Percentiles rank a stretch among this genome's conserved stretches.
Conservation (phyloP, 345 rosid genomes). For the Populus nigra region DNA sequence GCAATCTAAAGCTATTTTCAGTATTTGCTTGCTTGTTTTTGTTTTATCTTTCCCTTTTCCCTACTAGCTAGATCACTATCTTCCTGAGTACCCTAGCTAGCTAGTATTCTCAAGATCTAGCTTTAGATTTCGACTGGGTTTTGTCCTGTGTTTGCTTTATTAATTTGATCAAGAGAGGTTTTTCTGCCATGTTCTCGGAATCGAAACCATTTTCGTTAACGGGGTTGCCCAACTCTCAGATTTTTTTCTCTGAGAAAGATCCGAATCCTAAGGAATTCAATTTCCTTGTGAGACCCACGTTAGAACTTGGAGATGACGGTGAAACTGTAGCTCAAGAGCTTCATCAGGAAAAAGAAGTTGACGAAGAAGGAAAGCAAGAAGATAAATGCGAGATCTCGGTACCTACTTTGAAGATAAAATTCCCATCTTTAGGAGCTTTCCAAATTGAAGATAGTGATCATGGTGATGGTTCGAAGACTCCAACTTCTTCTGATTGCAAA, state of each 20-base stretch:
- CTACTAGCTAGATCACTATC: not conserved
- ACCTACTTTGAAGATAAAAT: constrained; percentile 34
- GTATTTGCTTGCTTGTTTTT: not conserved
- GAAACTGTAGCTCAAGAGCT: constrained; percentile 23
- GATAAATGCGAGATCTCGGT: constrained; percentile 23
- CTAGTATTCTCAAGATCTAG: not conserved
- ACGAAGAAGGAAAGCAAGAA: constrained; percentile 21
- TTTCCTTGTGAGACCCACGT: constrained; percentile 32
- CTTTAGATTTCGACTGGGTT: not conserved
- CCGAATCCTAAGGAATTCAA: constrained; percentile 41
- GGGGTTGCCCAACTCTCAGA: constrained; percentile 41
- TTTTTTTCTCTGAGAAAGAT: constrained; percentile 46
- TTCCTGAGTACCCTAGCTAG: no score
- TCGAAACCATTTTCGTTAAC: constrained; percentile 20
- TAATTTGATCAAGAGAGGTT: not conserved
- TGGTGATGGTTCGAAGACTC: constrained; percentile 54
- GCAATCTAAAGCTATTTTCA: no score
- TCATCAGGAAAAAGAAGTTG: constrained; percentile 5
- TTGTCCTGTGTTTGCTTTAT: not conserved
- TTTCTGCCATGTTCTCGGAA: constrained; percentile 25
- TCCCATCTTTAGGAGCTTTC: constrained; percentile 33
- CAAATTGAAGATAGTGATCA: constrained; percentile 19
- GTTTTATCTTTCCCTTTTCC: not conserved
- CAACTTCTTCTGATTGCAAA: constrained; percentile 49
- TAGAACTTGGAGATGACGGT: constrained; percentile 31